Evolutionary conservation across 768 basidiomycete genomes (phyloP), one percentile per base, ranked within the genome.

Genomic region (Chalciporus sphaerocephalus): DNA sequence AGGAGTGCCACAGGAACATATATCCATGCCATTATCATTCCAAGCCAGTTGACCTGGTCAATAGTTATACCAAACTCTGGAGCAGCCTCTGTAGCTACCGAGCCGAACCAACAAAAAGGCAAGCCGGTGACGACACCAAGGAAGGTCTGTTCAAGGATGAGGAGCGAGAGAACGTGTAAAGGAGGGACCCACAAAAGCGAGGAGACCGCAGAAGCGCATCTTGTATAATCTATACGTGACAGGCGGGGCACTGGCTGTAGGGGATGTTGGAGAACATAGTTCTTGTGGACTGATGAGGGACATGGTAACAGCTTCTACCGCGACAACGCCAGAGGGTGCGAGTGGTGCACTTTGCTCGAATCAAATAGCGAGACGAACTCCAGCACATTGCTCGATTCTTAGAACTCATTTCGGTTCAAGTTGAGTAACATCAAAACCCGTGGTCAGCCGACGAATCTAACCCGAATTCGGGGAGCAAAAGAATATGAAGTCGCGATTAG

Each of bases 31-130:
- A 83, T 68, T 41, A 85, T 71, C 55, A 87, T 91, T 8, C 84
- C 81, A 2, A 92, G 69, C 90, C 90, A 92, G 53, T 87, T 91
- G 13, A 88, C 82, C 62, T 85, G 66, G 62, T 81, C 71, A 16
- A 90, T 66, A 0, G 81, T 76, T 50, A 90, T 79, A n/a, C 70
- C 66, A 54, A 90, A 89, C 28, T 86, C 80, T 3, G 56, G 53
- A 9, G 78, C 75, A 54, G 76, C 71, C 54, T 81, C 62, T 32
- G 80, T 81, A 0, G 89, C 71, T 43, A 93, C 91, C 3, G 90
- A 85, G 4, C 89, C 88, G 55, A 92, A 92, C 88, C 88, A 92
- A 4, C 85, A 75, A 77, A 80, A 81, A 6, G 75, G 66, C 82
- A 87, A 79, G 6, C 78, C 87, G 2, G 74, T 69, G 11, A 81